Base-by-base conservation (phyloP, 2,329 filamentous ascomycete species). In the Aureobasidium namibiae region DNA sequence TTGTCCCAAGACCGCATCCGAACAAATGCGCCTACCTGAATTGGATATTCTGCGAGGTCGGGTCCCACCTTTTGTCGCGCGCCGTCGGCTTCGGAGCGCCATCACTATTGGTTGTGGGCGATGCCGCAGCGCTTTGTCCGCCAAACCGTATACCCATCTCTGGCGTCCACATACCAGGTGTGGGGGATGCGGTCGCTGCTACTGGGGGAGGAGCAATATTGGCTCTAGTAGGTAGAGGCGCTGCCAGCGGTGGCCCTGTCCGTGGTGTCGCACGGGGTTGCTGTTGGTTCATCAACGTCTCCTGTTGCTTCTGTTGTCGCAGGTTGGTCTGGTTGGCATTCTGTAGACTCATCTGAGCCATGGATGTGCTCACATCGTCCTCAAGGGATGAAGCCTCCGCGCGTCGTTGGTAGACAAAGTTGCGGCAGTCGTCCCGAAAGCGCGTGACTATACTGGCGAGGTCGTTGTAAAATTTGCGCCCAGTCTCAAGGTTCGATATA, bases 391-490 rank as follows among this genome's bases (percentile, higher is more conserved):
- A 83, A 0, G 91, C 91, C 66, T 97, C 92, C 64, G 87, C 83
- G 53, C 91, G 82, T 56, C 94, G 80, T 68, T 90, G 84, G 29
- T 91, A 87, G 0, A 88, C 88, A 79, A 95, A 97, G 1, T 81
- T 82, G 64, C 83, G 83, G 60, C 85, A 86, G 36, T 89, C 88
- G 65, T 96, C 92, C 18, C 91, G 81, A 71, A 96, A 97, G 10
- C 86, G 80, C 38, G 85, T 87, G 0, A 96, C 89, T 63, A 97
- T 91, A 73, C 88, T 89, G 48, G 88, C 89, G 4, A 99, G 80
- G 68, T 97, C 92, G 66, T 99, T 99, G 76, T 97, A 99, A 70
- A 99, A 99, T 71, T 94, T 96, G 56, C 92, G 81, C 0, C 90
- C 94, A 0, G 88, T 89, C 64, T 97, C 92, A 2, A 96, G 80